Conservation (phyloP, 805 yeast species). For the Ogataea kodamae region DNA sequence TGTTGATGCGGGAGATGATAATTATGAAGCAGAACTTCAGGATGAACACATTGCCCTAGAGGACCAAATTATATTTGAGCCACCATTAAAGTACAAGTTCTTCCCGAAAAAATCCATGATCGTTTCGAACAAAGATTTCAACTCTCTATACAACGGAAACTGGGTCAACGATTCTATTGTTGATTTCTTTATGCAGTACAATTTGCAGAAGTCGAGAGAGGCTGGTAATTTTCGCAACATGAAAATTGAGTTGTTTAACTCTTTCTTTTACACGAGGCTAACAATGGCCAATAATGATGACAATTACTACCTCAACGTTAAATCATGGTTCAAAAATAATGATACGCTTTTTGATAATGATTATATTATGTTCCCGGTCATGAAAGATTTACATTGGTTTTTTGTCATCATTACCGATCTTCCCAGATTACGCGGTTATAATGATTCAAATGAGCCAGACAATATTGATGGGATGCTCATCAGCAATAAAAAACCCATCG, state of each 20-base stretch:
- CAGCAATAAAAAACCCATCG: conserved; percentile 19
- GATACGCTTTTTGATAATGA: conserved; percentile 53
- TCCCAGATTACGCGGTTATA: conserved; percentile 27
- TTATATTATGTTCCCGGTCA: conserved; percentile 74
- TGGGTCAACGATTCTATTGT: conserved; percentile 90
- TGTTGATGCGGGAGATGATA: conserved; percentile 21
- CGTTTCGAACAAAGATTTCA: conserved; percentile 68
- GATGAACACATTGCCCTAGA: conserved; percentile 31
- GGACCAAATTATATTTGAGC: conserved; percentile 31
- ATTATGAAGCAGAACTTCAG: conserved; percentile 23
- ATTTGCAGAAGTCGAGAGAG: conserved; percentile 35
- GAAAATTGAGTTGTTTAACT: conserved; percentile 59
- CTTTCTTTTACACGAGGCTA: conserved; percentile 77
- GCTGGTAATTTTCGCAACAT: conserved; percentile 30
- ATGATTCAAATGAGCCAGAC: conserved; percentile 6
- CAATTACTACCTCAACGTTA: conserved; percentile 57
- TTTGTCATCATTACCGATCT: conserved; percentile 66
- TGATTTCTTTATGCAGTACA: conserved; percentile 74
- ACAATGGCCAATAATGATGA: conserved; percentile 27
- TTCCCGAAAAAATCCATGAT: conserved; percentile 51
- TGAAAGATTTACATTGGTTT: conserved; percentile 84
- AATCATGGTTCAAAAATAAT: conserved; percentile 73
- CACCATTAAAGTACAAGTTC: conserved; percentile 47
- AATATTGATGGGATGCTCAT: conserved; percentile 10
- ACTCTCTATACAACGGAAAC: conserved; percentile 71